Base-by-base conservation (phyloP, 192 early-diverging fungal genomes). In the Fimicolochytrium jonesii region DNA sequence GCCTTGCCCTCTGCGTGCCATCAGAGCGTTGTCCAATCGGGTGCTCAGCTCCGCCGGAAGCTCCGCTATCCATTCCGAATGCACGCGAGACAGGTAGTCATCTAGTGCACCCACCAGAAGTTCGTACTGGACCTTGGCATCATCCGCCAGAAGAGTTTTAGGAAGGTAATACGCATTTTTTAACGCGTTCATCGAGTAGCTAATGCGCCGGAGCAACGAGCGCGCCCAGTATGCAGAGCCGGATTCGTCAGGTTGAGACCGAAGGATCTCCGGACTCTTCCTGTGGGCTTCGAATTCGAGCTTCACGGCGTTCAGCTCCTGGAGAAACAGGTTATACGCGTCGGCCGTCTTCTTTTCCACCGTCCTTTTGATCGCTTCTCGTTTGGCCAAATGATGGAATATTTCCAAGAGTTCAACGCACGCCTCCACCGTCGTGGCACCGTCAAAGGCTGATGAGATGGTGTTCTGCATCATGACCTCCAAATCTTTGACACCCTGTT, bases 401-500 rank as follows among this genome's bases (percentile, higher is more conserved):
- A 82, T 83, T 46, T 86, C 83, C 15, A 86, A 66, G 3, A 86
- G 67, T 45, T 86, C 83, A n/a, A 85, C 78, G 43, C 73, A 62
- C 0, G 61, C 37, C 49, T 86, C 83, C 36, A 86, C 73, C 3
- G 82, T 80, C 4, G 63, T 67, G 20, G 75, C 69, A 31, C 75
- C 71, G 56, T 86, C 83, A 66, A 86, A 86, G 0, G 83, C 80
- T 15, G 79, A 77, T 4, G 70, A 72, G 47, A 86, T 85, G 22
- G 76, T 71, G 67, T 84, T 86, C 57, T 86, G 83, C 68, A 79
- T 80, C 82, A 84, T 84, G 6, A 86, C 80, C 63, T 86, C 83
- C 25, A 86, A 56, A 58, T 86, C 83, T 72, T 86, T 86, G 31
- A 86, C 77, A 5, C 83, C 79, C 60, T 86, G 83, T 56, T 86